Conservation (phyloP, 768 basidiomycete species). For the Tricholoma furcatifolium region DNA sequence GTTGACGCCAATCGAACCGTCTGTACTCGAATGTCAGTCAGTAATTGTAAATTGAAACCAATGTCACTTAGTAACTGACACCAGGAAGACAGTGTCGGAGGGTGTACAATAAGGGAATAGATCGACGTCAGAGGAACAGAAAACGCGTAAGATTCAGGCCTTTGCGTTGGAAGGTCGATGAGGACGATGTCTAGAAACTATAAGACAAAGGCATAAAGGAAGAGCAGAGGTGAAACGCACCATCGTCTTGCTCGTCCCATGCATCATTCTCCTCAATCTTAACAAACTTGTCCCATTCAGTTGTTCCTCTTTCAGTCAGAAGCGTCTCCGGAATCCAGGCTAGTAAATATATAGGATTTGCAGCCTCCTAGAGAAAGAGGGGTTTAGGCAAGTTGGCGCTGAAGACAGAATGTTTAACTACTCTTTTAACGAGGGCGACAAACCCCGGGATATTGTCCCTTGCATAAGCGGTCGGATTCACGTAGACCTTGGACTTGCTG, state of each 20-base stretch:
- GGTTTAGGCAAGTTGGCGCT: conserved; percentile 1
- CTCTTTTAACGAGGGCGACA: conserved; percentile 86
- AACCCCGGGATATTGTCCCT: conserved; percentile 96
- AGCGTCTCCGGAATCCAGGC: conserved; percentile 93
- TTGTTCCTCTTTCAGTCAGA: conserved; percentile 75
- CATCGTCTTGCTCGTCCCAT: conserved; percentile 69
- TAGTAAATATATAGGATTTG: conserved; percentile 75
- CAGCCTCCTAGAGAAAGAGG: conserved; percentile 53
- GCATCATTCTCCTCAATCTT: conserved; percentile 71
- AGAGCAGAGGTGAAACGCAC: conserved; percentile 34
- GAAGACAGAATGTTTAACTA: conserved; percentile 34
- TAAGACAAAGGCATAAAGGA: background rate
- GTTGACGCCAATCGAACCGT: conserved; percentile 88
- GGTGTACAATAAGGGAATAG: conserved; percentile 84
- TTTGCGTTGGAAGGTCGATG: conserved; percentile 79
- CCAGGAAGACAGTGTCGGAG: conserved; percentile 84
- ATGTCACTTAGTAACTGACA: conserved; percentile 40
- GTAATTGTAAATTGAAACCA: conserved; percentile 3
- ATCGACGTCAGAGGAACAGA: conserved; percentile 89
- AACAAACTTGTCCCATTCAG: conserved; percentile 89
- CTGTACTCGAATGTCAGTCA: conserved; percentile 34
- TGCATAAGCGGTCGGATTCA: conserved; percentile 90
- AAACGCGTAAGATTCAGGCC: conserved; percentile 92
- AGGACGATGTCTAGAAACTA: conserved; percentile 67
- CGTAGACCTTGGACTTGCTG: conserved; percentile 92